Evolutionary conservation across 1,139 yeast species (phyloP), one percentile per base, ranked within the genome.

Genomic region (Schizosaccharomyces versatilis): DNA sequence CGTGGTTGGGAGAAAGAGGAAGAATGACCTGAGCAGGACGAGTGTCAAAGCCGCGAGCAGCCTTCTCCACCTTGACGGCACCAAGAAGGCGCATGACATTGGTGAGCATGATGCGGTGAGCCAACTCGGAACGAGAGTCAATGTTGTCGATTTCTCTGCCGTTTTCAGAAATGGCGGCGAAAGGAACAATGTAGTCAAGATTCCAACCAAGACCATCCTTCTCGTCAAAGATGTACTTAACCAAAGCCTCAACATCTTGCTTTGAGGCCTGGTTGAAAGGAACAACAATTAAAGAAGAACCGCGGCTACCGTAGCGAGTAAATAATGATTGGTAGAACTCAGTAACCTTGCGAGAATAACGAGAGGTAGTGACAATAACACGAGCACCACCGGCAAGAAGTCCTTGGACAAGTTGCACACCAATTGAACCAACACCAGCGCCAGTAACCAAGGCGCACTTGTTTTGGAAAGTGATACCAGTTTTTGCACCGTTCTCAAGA

Each of bases 391-490:
- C 98, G 67, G 93, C 80, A 57, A 90, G 74, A 68, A 90, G 76
- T 61, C 98, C 98, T 73, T 84, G 94, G 68, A 90, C 75, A 62
- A 90, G 79, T 70, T 90, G 96, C 59, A 96, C 96, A 71, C 97
- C 98, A 68, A 90, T 90, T 55, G 98, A 90, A 54, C 97, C 98
- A 55, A 85, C 90, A 74, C 98, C 98, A 55, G 97, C 97, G 74
- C 98, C 98, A 55, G 98, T 90, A 63, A 90, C 76, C 66, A 90
- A 78, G 55, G 88, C 95, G 62, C 81, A 80, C 71, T 86, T 90
- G 69, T 80, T 84, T 68, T 82, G 81, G 75, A 81, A 90, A 47
- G 95, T 77, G 59, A 86, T 77, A 72, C 98, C 98, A 63, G 86
- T 72, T 60, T 85, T 78, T 53, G 98, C 96, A 66, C 94, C 94